A percentile compares a stretch with the other conserved stretches of the same genome.
These are phyloP conservation scores for Corylus heterophylla DNA, from an alignment of 306 rosid species.

Conservation along the genomic window DNA sequence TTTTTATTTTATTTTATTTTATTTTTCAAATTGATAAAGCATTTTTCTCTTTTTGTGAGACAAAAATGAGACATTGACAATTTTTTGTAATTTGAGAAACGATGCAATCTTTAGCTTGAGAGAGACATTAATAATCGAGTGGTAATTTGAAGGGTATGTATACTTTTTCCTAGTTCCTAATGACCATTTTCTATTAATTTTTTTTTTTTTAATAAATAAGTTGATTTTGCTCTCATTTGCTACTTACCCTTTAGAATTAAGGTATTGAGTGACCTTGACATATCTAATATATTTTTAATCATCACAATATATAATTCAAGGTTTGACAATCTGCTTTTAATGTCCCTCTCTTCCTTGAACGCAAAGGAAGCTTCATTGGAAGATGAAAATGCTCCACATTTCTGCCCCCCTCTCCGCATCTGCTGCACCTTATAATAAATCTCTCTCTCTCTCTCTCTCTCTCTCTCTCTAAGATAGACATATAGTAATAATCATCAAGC, in stretches of 20 bases:
- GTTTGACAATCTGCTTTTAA: constrained; percentile 69
- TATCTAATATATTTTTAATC: constrained; percentile 4
- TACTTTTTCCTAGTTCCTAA: no score
- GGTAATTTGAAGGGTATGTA: no score
- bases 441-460: constrained; percentile 16
- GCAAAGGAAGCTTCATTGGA: constrained; percentile 88
- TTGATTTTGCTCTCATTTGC: neutral
- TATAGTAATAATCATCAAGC: neutral
- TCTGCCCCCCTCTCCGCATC: constrained; percentile 62
- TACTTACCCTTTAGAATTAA: neutral
- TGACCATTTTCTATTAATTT: no score
- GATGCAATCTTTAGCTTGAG: no score
- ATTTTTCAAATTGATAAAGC: no score
- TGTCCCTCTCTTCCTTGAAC: constrained; percentile 69
- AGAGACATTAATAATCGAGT: no score
- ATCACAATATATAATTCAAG: constrained; percentile 38
- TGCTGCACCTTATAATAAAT: constrained; percentile 40
- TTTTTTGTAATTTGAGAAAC: no score
- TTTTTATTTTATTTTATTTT: no score
- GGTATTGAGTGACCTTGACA: neutral
- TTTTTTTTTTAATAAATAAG: neutral
- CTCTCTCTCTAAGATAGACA: constrained; percentile 9
- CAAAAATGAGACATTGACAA: no score
- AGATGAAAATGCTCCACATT: constrained; percentile 76
- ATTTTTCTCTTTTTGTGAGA: no score